phyloP scores from a whole-genome alignment of 2,329 filamentous ascomycete genomes.

The Albophoma yamanashiensis region DNA sequence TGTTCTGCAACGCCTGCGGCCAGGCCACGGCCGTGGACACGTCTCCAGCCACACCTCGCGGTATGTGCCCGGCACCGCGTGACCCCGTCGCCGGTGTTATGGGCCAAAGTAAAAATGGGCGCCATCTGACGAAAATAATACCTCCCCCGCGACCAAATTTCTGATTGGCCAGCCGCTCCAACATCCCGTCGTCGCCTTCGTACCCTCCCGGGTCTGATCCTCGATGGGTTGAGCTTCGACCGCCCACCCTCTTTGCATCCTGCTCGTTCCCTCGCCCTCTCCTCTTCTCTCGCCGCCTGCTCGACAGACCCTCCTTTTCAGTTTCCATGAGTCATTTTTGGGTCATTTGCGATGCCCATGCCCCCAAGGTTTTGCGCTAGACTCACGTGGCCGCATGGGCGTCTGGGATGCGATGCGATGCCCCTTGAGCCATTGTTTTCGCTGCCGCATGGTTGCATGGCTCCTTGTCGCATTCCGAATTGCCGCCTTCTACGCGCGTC shows the following conservation, averaged over 20 bases:
- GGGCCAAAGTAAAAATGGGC: constrained; percentile 19
- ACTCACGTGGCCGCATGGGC: neutral
- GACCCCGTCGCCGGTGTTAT: constrained; percentile 8
- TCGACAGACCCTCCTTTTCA: constrained; percentile 15
- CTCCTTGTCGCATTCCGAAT: constrained; percentile 21
- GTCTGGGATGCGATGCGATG: neutral
- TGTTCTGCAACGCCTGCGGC: neutral
- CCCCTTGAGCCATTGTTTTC: neutral
- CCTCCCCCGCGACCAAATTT: constrained; percentile 24
- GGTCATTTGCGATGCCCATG: constrained; percentile 5
- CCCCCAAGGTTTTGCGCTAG: constrained; percentile 12
- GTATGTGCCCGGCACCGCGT: neutral
- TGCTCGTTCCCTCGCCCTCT: constrained; percentile 6
- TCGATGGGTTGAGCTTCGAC: constrained; percentile 10
- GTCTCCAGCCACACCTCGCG: neutral
- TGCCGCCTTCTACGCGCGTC: constrained; percentile 8
- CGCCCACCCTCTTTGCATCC: constrained; percentile 8
- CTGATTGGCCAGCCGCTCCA: constrained; percentile 23
- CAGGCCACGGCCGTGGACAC: neutral
- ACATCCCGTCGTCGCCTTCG: constrained; percentile 22
- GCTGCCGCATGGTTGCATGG: constrained; percentile 6
- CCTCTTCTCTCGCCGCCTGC: constrained; percentile 10
- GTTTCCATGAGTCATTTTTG: constrained; percentile 20
- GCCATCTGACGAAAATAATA: constrained; percentile 23
- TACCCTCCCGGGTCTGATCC: constrained; percentile 20